Evolutionary conservation across 2,329 filamentous ascomycete genomes (phyloP), one percentile per base, ranked within the genome.

Genomic region (Coniochaeta sp.): DNA sequence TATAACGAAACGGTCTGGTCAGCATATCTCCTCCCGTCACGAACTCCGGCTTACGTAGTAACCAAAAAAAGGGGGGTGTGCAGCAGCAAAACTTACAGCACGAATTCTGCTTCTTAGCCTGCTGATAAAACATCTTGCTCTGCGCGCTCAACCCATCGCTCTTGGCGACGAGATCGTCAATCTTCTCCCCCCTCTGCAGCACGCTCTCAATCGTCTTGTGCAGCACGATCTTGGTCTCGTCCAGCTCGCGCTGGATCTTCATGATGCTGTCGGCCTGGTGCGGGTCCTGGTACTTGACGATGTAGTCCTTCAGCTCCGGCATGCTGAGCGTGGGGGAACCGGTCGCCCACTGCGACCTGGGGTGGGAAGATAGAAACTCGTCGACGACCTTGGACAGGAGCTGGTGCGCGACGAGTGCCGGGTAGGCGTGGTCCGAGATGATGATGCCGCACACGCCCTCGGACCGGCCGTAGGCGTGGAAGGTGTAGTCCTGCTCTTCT

Each of bases 171-270:
- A 97, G 72, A 61, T 87, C 88, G 65, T 97, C 91, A 60, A 97
- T 89, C 79, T 96, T 96, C 82, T 96, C 91, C 38, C 91, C 92
- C 56, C 92, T 81, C 75, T 96, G 86, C 64, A 96, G 70, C 48
- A 77, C 84, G 62, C 82, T 87, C 75, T 95, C 87, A 62, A 96
- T 96, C 46, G 92, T 96, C 81, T 96, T 95, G 74, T 96, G 90
- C 62, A 97, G 77, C 54, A 95, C 86, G 65, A 95, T 91, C 80
- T 96, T 97, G 53, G 92, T 96, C 78, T 96, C 91, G 65, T 96
- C 91, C 55, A 97, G 78, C 74, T 97, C 90, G 72, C 89, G 87
- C 71, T 96, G 91, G 62, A 97, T 96, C 78, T 90, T 91, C 76
- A 89, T 81, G 66, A 96, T 94, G 69, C 85, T 91, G 72, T 96